Conservation (phyloP, 805 yeast genomes). For the Wickerhamiella lipophila region DNA sequence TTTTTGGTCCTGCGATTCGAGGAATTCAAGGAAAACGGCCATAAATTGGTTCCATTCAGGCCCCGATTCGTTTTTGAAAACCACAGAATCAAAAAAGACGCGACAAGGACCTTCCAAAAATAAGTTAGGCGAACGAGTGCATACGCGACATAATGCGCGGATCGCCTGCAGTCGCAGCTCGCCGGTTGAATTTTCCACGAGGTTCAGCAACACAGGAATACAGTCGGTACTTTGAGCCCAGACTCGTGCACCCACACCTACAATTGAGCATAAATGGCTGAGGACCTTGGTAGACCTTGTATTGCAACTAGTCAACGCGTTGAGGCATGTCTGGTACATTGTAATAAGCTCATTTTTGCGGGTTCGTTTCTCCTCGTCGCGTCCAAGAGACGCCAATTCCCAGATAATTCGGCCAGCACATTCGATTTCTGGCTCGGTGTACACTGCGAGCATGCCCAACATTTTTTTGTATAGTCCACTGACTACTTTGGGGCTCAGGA, state of each 20-base stretch:
- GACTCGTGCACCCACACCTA: constrained; percentile 7
- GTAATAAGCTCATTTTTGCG: background rate
- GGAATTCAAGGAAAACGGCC: constrained; percentile 9
- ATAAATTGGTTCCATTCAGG: constrained; percentile 13
- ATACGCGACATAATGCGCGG: constrained; percentile 4
- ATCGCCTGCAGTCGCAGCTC: constrained; percentile 5
- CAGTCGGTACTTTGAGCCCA: constrained; percentile 1
- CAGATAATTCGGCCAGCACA: constrained; percentile 10
- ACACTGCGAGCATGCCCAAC: constrained; percentile 6
- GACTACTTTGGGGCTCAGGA: constrained; percentile 13
- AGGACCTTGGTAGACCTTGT: background rate
- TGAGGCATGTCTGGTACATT: background rate
- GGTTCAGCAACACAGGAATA: background rate
- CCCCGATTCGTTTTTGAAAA: background rate
- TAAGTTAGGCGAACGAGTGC: constrained; percentile 9
- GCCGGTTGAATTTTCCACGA: background rate
- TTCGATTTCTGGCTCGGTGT: constrained; percentile 10
- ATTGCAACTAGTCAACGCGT: background rate
- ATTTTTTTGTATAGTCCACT: constrained; percentile 1
- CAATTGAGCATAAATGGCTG: constrained; percentile 5
- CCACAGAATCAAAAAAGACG: background rate
- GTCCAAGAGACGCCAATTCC: constrained; percentile 9
- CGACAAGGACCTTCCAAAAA: constrained; percentile 6
- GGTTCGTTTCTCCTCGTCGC: background rate
- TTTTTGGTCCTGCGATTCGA: constrained; percentile 4